Evolutionary conservation across 441 rosid species (phyloP).

Genomic region (Melastoma candidum): DNA sequence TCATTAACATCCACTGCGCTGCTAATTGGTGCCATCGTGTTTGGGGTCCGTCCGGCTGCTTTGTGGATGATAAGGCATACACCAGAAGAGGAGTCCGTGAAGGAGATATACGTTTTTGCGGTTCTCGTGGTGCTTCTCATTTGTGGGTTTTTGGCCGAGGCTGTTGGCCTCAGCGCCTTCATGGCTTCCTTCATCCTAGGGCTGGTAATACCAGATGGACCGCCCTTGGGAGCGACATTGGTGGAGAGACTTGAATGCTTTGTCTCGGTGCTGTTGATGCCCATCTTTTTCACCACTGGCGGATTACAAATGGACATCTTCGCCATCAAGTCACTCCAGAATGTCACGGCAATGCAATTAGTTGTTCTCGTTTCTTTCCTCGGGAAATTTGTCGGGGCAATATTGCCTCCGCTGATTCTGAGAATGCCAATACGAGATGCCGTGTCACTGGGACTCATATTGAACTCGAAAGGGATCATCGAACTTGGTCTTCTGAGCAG

Average conservation of each 20-base stretch:
- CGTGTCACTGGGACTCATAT: conserved; percentile 26
- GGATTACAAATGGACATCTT: conserved; percentile 24
- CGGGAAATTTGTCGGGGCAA: conserved; percentile 24
- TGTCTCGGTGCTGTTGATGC: conserved; percentile 22
- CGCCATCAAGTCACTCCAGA: conserved; percentile 17
- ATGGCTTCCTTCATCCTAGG: conserved; percentile 22
- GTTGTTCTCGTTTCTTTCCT: conserved; percentile 13
- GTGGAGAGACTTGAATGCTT: conserved; percentile 31
- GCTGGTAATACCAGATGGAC: conserved; percentile 32
- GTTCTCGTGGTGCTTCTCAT: conserved; percentile 18
- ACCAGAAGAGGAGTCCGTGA: conserved; percentile 32
- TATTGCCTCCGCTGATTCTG: conserved; percentile 20
- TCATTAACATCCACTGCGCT: conserved; percentile 11
- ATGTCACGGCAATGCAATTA: conserved; percentile 13
- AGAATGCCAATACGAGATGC: conserved; percentile 31
- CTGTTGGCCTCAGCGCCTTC: conserved; percentile 20
- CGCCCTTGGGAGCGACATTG: conserved; percentile 31
- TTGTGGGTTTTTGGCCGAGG: conserved; percentile 23
- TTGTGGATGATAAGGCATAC: conserved; percentile 22
- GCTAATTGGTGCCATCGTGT: conserved; percentile 11
- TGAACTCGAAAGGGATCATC: conserved; percentile 31
- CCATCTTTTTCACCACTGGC: conserved; percentile 25
- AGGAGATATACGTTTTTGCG: conserved; percentile 21
- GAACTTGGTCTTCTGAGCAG: conserved; percentile 21
- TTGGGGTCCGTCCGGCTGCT: conserved; percentile 26